phyloP scores from a whole-genome alignment of 805 yeast species.

The Wickerhamomyces ciferrii region DNA sequence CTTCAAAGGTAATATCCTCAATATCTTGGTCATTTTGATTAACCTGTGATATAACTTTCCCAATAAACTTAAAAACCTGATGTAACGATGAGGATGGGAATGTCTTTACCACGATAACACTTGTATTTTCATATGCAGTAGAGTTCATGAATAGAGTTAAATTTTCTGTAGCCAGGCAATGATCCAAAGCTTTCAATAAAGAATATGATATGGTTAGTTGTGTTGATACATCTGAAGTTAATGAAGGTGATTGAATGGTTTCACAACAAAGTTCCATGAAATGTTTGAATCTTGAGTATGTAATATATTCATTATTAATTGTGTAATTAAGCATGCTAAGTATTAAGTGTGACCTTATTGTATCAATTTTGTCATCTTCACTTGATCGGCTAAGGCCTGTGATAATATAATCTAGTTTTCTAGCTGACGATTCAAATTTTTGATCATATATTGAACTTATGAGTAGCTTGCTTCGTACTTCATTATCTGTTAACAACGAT shows the following conservation, averaged over 20 bases:
- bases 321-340: constrained; percentile 12
- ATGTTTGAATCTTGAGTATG: constrained; percentile 9
- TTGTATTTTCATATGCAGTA: neutral
- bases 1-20: constrained; percentile 6
- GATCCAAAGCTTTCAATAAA: neutral
- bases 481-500: constrained; percentile 17
- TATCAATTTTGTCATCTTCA: constrained; percentile 7
- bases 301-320: constrained; percentile 9
- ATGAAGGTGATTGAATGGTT: constrained; percentile 1
- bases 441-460: constrained; percentile 17
- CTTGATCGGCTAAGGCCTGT: constrained; percentile 2
- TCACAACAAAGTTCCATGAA: constrained; percentile 9
- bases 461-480: constrained; percentile 15
- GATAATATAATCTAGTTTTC: constrained; percentile 18
- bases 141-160: neutral
- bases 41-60: neutral
- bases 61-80: neutral
- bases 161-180: neutral
- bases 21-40: neutral
- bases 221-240: neutral
- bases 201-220: neutral
- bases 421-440: constrained; percentile 16
- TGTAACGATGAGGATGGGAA: neutral
- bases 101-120: neutral
- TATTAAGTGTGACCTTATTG: constrained; percentile 17